Evolutionary conservation across 1,284 basidiomycete species (phyloP), one percentile per base, ranked within the genome.

Genomic region (Peniophora sp.): DNA sequence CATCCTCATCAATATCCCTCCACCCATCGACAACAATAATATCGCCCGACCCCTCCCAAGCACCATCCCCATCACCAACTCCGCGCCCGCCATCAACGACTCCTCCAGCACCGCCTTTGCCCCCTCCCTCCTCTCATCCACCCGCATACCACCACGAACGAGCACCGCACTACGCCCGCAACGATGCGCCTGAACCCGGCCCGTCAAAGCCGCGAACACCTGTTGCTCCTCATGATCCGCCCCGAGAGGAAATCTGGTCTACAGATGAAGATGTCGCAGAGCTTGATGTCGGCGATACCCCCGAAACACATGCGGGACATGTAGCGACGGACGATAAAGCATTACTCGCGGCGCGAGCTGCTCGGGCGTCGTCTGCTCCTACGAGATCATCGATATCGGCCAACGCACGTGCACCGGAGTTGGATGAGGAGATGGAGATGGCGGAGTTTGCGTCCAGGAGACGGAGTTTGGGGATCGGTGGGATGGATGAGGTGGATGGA

Each of bases 251-350:
- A 32, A 12, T 32, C 12, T 32, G 27, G 27, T 6, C 27, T 5
- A 5, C 27, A 32, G 27, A 32, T 6, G 27, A 32, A 5, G 27
- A 32, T 5, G 27, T 6, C 27, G 27, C 12, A 6, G 27, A 11
- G 22, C 25, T 48, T 10, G 22, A 20, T 2, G 12, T 9, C 32
- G 48, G 32, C 24, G 36, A 10, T 23, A 22, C 12, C 3, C 34
- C 24, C 38, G 57, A 10, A 56, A 61, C 25, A 53, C 62, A 36
- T 48, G n/a, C 61, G 24, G 83, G 77, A 11, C 86, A 89, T 61
- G 72, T 89, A 45, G 85, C 86, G 16, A 85, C 78, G 1, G 86
- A 89, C 61, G 86, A 89, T 64, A 89, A 89, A 64, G 65, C 70
- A 0, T 56, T 79, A 5, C 73, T 89, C 17, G 80, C 79, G 32